Evolutionary conservation across 805 yeast genomes (phyloP).

Genomic region (Teunomyces barrocoloradensis): DNA sequence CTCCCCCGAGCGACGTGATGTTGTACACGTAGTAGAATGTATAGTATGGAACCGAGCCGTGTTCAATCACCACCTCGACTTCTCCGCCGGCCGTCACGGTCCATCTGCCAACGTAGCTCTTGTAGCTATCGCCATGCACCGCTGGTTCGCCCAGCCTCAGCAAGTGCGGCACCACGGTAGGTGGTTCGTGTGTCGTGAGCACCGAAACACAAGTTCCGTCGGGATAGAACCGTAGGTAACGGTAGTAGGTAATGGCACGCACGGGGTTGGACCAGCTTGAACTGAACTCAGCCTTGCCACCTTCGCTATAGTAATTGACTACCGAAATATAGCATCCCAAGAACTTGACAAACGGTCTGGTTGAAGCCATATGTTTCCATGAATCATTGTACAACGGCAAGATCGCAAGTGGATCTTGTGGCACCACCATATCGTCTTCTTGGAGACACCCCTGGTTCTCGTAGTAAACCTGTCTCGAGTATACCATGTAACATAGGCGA

Average conservation of each 20-base stretch:
- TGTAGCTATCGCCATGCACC: constrained; percentile 24
- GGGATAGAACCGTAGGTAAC: constrained; percentile 78
- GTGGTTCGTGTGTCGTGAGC: constrained; percentile 72
- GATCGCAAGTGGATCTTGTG: constrained; percentile 27
- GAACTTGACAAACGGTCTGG: constrained; percentile 76
- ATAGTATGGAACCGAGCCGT: constrained; percentile 61
- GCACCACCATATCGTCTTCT: constrained; percentile 27
- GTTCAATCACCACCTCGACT: constrained; percentile 45
- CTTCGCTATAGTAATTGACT: constrained; percentile 81
- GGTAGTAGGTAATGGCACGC: constrained; percentile 80
- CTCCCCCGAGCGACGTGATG: constrained; percentile 57
- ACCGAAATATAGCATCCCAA: constrained; percentile 84
- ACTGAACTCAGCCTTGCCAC: constrained; percentile 66
- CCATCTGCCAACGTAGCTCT: constrained; percentile 55
- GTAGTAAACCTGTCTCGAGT: constrained; percentile 54
- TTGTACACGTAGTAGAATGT: constrained; percentile 60
- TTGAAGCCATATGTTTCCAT: constrained; percentile 51
- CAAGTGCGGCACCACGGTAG: constrained; percentile 57
- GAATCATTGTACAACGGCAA: constrained; percentile 31
- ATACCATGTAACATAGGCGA: constrained; percentile 47
- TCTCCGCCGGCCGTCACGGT: constrained; percentile 51
- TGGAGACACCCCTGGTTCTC: constrained; percentile 38
- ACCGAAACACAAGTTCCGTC: constrained; percentile 74
- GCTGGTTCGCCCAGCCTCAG: constrained; percentile 18
- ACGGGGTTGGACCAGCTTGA: constrained; percentile 72